A percentile compares a stretch with the other conserved stretches of the same genome.
Evolutionary conservation across 2,329 filamentous ascomycete genomes (phyloP).

Genomic region (Botryosphaeria dothidea): DNA sequence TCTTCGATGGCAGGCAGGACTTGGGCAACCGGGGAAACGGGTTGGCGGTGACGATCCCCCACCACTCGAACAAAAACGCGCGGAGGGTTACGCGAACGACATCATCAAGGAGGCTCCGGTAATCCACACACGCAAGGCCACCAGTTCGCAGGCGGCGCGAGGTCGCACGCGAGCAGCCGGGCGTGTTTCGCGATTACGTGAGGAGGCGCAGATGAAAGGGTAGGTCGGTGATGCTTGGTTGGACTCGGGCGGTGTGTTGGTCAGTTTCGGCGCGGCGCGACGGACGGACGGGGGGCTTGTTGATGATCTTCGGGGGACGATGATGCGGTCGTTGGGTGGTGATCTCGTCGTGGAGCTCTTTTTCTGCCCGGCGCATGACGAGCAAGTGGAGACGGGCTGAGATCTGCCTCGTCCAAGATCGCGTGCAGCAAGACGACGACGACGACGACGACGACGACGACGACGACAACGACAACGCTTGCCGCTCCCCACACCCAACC

Average conservation of each 20-base stretch:
- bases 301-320: neutral
- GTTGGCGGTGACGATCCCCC: neutral
- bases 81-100: neutral
- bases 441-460: no score
- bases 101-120: neutral
- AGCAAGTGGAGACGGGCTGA: neutral
- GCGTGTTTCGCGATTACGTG: neutral
- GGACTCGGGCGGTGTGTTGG: neutral
- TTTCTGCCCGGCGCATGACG: neutral
- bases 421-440: neutral
- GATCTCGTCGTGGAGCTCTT: neutral
- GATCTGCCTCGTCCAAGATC: neutral
- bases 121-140: neutral
- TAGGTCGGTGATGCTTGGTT: no score
- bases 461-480: no score
- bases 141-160: neutral
- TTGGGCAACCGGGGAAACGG: neutral
- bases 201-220: neutral
- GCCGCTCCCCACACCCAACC: neutral
- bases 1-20: neutral
- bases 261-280: neutral
- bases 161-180: neutral
- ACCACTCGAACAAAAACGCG: neutral
- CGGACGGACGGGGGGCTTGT: neutral
- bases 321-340: no score